Evolutionary conservation across 2,329 filamentous ascomycete genomes (phyloP), one percentile per base, ranked within the genome.

Genomic region (Fusarium veterinarium): DNA sequence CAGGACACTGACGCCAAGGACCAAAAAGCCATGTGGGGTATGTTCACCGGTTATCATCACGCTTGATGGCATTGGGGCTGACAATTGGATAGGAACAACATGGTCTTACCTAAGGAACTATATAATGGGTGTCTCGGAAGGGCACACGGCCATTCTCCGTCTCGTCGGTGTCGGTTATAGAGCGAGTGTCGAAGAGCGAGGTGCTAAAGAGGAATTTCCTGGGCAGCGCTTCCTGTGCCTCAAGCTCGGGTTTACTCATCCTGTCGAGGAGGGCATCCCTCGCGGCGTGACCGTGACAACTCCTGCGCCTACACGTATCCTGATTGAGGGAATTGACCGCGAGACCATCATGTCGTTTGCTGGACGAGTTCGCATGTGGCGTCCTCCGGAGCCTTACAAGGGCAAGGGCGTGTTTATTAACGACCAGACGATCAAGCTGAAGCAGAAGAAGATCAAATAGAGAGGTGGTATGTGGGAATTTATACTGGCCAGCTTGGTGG

Each of bases 351-450:
- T 95, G 88, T 91, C 93, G 65, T 98, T 98, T 82, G 96, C 96
- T 23, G 96, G 96, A 1, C 87, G 91, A 76, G 97, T 99, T 75
- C 88, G 94, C 77, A 89, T 87, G 83, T 98, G 95, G 95, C 91
- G 96, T 80, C 89, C 89, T 73, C 96, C 96, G 35, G 96, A 99
- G 85, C 96, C 96, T 74, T 99, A 99, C 84, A 99, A 99, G 90
- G 96, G 96, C 75, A 98, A 99, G 90, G 96, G 96, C 77, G 97
- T 99, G 77, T 99, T 98, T 81, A 92, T 99, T 78, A 97, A 98
- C 80, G 94, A 95, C 72, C 95, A 99, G 88, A 98, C 95, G 35
- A 98, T 99, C 85, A 97, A 93, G 88, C 83, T 99, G 83, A 99
- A 99, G 91, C 92, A 94, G 79, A 99, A 98, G 92, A 96, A 95